Percentiles rank a stretch among this genome's conserved stretches.
phyloP scores from a whole-genome alignment of 768 basidiomycete species.

The Boletus rex-veris region DNA sequence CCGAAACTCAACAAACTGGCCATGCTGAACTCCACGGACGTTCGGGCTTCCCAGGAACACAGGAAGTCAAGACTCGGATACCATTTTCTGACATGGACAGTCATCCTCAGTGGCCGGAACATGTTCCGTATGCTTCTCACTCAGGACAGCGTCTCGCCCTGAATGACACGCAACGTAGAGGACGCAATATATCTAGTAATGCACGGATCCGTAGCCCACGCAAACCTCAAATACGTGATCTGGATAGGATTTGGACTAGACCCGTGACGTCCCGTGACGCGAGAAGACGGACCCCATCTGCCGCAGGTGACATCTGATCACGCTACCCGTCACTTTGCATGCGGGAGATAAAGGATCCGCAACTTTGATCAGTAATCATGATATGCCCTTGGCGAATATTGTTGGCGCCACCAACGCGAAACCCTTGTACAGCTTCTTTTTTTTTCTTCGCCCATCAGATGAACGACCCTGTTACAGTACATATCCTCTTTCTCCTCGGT shows the following conservation, averaged over 20 bases:
- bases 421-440: conserved; percentile 1
- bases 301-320: conserved; percentile 30
- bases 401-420: conserved; percentile 1
- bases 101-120: conserved; percentile 7
- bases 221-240: conserved; percentile 16
- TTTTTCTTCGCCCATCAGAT: conserved; percentile 13
- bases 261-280: conserved; percentile 24
- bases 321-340: conserved; percentile 5
- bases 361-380: conserved; percentile 13
- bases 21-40: conserved; percentile 22
- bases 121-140: neutral
- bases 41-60: conserved; percentile 24
- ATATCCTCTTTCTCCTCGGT: conserved; percentile 3
- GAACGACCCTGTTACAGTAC: conserved; percentile 9
- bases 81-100: conserved; percentile 5
- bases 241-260: conserved; percentile 22
- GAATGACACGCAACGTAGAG: conserved; percentile 4
- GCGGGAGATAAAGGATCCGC: conserved; percentile 3
- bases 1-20: conserved; percentile 9
- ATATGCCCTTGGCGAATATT: too few relatives aligned
- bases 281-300: conserved; percentile 32
- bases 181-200: conserved; percentile 12
- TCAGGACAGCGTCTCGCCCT: neutral
- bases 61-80: conserved; percentile 6
- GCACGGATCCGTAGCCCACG: conserved; percentile 18